Percentiles rank a stretch among this genome's conserved stretches.
phyloP scores from a whole-genome alignment of 768 basidiomycete species.

The Suillus luteus region DNA sequence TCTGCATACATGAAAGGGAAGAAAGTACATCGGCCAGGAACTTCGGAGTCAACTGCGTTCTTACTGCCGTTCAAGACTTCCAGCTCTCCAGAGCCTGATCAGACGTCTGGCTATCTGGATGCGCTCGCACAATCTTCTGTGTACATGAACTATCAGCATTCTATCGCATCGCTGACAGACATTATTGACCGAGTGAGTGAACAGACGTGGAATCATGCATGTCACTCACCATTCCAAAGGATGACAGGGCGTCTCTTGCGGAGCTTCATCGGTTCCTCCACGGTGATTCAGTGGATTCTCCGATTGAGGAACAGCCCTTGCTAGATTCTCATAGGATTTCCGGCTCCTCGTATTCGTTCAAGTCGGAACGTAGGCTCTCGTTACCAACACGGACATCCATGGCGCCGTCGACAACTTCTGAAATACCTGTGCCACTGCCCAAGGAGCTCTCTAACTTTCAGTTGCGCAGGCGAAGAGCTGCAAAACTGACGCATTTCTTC shows the following conservation, averaged over 20 bases:
- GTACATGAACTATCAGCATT: constrained; percentile 79
- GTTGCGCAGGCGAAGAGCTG: constrained; percentile 68
- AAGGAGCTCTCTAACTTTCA: constrained; percentile 57
- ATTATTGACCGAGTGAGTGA: constrained; percentile 74
- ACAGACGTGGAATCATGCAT: constrained; percentile 6
- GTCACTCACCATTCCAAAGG: constrained; percentile 42
- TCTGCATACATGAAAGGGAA: constrained; percentile 50
- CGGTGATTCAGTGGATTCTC: constrained; percentile 25
- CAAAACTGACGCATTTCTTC: constrained; percentile 86
- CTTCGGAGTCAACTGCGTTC: constrained; percentile 61
- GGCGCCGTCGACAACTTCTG: constrained; percentile 61
- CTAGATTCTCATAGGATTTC: constrained; percentile 29
- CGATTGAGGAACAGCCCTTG: constrained; percentile 23
- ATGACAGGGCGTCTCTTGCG: constrained; percentile 72
- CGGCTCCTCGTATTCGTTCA: constrained; percentile 43
- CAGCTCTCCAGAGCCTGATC: constrained; percentile 15
- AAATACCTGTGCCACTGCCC: constrained; percentile 42
- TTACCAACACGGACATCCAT: constrained; percentile 66
- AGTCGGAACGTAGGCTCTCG: constrained; percentile 68
- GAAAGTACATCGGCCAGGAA: constrained; percentile 51
- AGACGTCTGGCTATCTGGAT: constrained; percentile 21
- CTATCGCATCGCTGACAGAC: constrained; percentile 76
- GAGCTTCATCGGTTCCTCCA: constrained; percentile 74
- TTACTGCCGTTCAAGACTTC: constrained; percentile 43
- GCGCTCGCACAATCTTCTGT: constrained; percentile 44